Base-by-base conservation (phyloP, 2,329 filamentous ascomycete genomes). In the Hypomyces perniciosus region DNA sequence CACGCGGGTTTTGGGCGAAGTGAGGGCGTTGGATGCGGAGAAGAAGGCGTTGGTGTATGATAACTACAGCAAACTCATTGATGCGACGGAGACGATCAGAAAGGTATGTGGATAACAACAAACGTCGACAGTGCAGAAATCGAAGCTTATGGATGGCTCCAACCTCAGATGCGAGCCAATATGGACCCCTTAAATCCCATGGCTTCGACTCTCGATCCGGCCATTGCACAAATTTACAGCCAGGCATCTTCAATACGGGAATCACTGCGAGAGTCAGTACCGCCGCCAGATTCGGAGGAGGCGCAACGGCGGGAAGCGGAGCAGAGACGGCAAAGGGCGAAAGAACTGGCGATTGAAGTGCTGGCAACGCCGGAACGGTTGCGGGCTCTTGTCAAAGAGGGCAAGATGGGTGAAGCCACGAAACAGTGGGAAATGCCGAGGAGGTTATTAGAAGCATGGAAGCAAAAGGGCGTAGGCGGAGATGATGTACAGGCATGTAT, bases 41-140 rank as follows among this genome's bases (percentile, higher is more conserved):
- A 87, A 93, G 68, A 99, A 99, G 72, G 91, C 92, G 2, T 72
- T 99, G 55, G 93, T 99, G 4, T 99, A 99, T 68, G 92, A 99
- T 67, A 99, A 99, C 66, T 99, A 97, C 69, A 93, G 87, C 59
- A 97, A 97, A 71, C 72, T 99, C 58, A 96, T 99, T 58, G 82
- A 86, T n/a, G 93, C 93, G 1, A 96, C 95, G 8, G 92, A 96
- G 68, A 97, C 92, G 3, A 99, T 99, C 62, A 81, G 88, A 45
- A 90, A 88, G 72, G 81, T 82, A 59, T 12, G 45, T 43, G 29
- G 10, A 34, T 28, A 7, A 20, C 9, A 50, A 5, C 3, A 34
- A 12, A 27, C 30, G 12, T n/a, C 8, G 35, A 30, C 6, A 30
- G 28, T 8, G 13, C n/a, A n/a, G 3, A 13, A 48, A 6, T 34